Base-by-base conservation (phyloP, 2,329 filamentous ascomycete genomes). In the Chaetothyriales sp. region DNA sequence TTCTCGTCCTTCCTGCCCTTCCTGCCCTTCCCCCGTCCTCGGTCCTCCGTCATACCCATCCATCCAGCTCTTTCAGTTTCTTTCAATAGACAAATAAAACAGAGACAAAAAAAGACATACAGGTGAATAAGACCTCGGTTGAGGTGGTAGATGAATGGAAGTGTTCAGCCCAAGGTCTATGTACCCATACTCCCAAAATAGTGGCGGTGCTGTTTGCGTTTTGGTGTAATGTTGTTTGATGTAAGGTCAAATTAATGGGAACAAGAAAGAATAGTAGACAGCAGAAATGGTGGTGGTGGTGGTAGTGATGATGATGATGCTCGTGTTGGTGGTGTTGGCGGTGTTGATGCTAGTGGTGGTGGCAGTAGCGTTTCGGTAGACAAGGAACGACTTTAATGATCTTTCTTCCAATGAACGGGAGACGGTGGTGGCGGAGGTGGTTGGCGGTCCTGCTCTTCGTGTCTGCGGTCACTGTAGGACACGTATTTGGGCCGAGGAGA, bases 401-500 rank as follows among this genome's bases (percentile, higher is more conserved):
- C 50, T 15, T 53, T 51, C 28, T 54, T 56, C 56, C 56, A 58
- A 26, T 51, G 48, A 8, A 58, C 54, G 56, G 42, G 61, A 18
- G 56, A 55, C 42, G 58, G 52, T 9, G 58, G 57, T 18, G 55
- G 55, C 43, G 57, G 55, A 39, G 55, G 57, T 45, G 54, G 54
- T 19, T 55, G 55, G 20, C 55, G 49, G 36, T 57, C 53, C 18
- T 54, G 48, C 46, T 53, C 44, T 28, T 53, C 49, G 32, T 39
- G 15, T 51, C 55, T 47, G 45, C 53, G 49, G 49, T 55, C 59
- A 19, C 62, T 56, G 46, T 61, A 53, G 9, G 61, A 60, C 42
- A 59, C 55, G 26, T 63, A 64, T 49, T 65, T 68, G 22, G 62
- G 63, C 18, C 60, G 57, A 9, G 63, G 62, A 39, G 64, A 64